Evolutionary conservation across 2,329 filamentous ascomycete genomes (phyloP).

Genomic region (Diaporthe eres): DNA sequence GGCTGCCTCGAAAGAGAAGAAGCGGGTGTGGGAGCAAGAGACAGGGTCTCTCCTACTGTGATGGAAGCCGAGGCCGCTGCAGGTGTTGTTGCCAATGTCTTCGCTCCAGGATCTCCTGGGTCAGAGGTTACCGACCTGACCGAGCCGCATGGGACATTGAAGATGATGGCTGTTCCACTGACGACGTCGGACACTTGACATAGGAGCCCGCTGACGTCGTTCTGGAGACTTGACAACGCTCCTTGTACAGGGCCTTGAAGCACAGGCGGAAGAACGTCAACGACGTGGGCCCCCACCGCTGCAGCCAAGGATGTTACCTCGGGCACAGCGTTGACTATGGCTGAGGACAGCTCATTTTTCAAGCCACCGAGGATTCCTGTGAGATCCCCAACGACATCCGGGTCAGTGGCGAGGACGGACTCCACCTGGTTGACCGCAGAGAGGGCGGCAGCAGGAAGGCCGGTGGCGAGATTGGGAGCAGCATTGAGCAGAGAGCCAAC

Average conservation of each 20-base stretch:
- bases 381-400: conserved; percentile 11
- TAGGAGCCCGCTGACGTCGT: background rate
- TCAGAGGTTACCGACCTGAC: background rate
- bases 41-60: conserved; percentile 30
- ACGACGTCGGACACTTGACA: conserved; percentile 39
- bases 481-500: conserved; percentile 39
- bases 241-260: conserved; percentile 36
- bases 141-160: conserved; percentile 36
- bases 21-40: background rate
- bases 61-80: conserved; percentile 32
- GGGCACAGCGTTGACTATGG: conserved; percentile 34
- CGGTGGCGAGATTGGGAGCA: conserved; percentile 40
- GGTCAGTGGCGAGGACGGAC: conserved; percentile 30
- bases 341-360: conserved; percentile 34
- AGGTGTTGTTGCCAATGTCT: conserved; percentile 7
- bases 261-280: conserved; percentile 33
- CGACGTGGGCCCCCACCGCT: conserved; percentile 32
- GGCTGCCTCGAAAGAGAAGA: background rate
- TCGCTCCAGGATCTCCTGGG: background rate
- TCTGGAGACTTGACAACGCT: conserved; percentile 36
- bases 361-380: conserved; percentile 26
- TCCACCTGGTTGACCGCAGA: conserved; percentile 37
- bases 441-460: conserved; percentile 40
- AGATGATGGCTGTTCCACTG: conserved; percentile 38
- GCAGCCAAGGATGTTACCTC: conserved; percentile 38